Base-by-base conservation (phyloP, 257 asterid species). In the Primulina tabacum region DNA sequence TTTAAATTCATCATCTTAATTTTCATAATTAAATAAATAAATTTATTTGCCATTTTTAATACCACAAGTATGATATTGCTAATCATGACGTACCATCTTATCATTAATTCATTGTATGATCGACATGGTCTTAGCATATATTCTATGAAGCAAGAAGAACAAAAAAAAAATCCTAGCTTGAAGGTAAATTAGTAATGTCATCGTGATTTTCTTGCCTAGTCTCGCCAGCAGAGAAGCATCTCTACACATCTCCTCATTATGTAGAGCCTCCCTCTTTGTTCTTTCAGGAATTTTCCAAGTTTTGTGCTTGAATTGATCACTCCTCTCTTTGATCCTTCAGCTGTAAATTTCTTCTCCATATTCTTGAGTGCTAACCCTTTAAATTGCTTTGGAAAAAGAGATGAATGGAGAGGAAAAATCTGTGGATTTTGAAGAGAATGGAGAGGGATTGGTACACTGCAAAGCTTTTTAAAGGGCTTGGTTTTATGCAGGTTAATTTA, bases 161-260 rank as follows among this genome's bases (percentile, higher is more conserved):
- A 24, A 24, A 24, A 24, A 24, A 7, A 38, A 38, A 38, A 38
- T 21, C 9, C 26, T 0, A 10, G 5, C 50, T 38, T 2, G 16
- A 38, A 38, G 50, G 16, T 10, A 38, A 38, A 38, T 10, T 9
- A 10, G 55, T 43, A 12, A 43, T 8, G 12, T 43, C 16, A 0
- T 38, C n/a, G 1, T 14, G 55, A 43, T 11, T 3, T 50, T 50
- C 57, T 50, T 50, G 57, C 57, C 8, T 50, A 50, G 57, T 50
- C 57, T 50, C 57, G 21, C 57, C 57, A 50, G 57, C 57, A 50
- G 16, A 50, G 21, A 50, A 50, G 57, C 57, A 50, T 50, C 57
- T 50, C 57, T 5, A 50, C 8, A 50, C 57, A 50, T 50, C 57
- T 50, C 57, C 57, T 50, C 21, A 50, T 50, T 16, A 50, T 50